Evolutionary conservation across 2,329 filamentous ascomycete genomes (phyloP).

Genomic region (Nigrospora oryzae): DNA sequence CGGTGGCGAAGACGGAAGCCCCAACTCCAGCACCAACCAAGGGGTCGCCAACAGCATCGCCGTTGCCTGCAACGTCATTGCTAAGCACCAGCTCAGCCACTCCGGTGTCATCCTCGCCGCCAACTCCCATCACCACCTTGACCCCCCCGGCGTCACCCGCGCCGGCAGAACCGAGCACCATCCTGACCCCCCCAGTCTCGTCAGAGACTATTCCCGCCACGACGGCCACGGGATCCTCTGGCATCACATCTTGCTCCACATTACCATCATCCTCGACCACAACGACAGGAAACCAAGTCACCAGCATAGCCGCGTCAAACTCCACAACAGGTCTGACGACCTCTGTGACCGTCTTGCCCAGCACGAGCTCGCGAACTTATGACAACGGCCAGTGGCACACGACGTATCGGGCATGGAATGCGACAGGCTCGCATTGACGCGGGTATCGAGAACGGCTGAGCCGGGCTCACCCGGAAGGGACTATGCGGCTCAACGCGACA

Average conservation of each 20-base stretch:
- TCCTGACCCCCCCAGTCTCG: not conserved
- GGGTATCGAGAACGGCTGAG: too few species aligned
- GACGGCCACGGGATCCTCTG: not conserved
- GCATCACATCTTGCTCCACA: not conserved
- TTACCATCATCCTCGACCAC: not conserved
- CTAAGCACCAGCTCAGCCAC: too few species aligned
- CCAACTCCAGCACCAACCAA: not conserved
- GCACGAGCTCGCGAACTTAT: constrained; percentile 1
- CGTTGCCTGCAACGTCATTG: too few species aligned
- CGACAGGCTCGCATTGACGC: not conserved
- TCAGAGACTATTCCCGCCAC: not conserved
- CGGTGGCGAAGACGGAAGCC: not conserved
- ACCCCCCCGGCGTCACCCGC: not conserved
- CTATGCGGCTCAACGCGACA: too few species aligned
- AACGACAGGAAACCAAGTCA: not conserved
- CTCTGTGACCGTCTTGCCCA: not conserved
- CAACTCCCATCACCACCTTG: too few species aligned
- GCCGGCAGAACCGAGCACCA: not conserved
- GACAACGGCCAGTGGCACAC: constrained; percentile 7
- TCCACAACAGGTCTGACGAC: not conserved
- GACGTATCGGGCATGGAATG: constrained; percentile 4
- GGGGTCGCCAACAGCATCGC: too few species aligned
- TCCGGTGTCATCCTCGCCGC: too few species aligned
- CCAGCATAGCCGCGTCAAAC: not conserved
- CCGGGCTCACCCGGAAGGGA: too few species aligned